phyloP scores from a whole-genome alignment of 306 rosid species.

The Nissolia schottii region DNA sequence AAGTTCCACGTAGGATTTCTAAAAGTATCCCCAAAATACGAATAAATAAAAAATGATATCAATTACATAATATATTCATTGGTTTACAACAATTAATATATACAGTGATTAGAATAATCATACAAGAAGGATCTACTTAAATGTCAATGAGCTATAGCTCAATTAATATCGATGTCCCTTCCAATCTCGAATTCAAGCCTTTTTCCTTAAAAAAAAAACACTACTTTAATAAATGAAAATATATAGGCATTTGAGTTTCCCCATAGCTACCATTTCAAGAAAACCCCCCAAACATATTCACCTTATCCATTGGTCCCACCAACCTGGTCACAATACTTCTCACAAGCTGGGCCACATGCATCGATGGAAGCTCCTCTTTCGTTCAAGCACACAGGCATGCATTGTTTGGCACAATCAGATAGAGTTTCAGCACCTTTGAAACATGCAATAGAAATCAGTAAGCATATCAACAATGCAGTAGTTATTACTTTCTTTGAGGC shows the following conservation, averaged over 20 bases:
- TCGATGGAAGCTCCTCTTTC: slow-evolving; percentile 31
- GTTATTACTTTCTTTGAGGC: slow-evolving; percentile 15
- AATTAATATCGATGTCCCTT: no score
- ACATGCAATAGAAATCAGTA: slow-evolving; percentile 21
- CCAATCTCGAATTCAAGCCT: no score
- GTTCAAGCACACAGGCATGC: slow-evolving; percentile 54
- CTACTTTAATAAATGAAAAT: no score
- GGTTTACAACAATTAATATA: background rate
- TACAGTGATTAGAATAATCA: background rate
- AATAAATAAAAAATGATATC: no score
- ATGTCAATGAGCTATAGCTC: no score
- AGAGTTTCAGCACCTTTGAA: slow-evolving; percentile 12
- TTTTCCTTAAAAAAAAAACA: no score
- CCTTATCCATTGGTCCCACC: background rate
- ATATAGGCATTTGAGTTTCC: background rate
- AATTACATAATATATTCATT: no score
- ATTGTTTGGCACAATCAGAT: slow-evolving; percentile 32
- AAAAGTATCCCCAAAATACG: no score
- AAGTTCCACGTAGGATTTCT: no score
- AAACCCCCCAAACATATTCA: background rate
- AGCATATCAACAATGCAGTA: background rate
- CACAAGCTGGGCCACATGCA: slow-evolving; percentile 36
- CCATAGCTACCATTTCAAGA: background rate
- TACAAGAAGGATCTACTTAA: background rate
- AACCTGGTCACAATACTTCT: slow-evolving; percentile 13